Evolutionary conservation across 2,329 filamentous ascomycete species (phyloP).

Genomic region (Exophiala phaeomuriformis): DNA sequence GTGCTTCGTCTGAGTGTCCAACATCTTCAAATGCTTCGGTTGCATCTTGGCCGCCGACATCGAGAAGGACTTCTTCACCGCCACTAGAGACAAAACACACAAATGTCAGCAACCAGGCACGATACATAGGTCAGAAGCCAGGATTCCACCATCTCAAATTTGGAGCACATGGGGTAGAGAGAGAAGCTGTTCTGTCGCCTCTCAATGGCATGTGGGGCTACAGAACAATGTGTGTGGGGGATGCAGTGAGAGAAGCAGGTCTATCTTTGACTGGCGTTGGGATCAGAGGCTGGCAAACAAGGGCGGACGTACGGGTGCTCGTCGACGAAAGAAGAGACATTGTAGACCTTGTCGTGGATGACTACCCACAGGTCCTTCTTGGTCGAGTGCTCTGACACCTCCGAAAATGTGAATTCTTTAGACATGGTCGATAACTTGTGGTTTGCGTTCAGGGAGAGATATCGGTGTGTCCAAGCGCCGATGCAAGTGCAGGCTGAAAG

Average conservation of each 20-base stretch:
- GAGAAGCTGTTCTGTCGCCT: background rate
- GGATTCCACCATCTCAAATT: background rate
- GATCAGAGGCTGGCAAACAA: background rate
- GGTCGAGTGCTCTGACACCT: conserved; percentile 76
- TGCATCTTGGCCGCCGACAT: conserved; percentile 90
- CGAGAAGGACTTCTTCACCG: conserved; percentile 95
- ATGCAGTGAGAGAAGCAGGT: background rate
- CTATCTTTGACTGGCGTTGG: background rate
- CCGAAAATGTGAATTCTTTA: conserved; percentile 63
- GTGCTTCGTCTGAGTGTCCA: conserved; percentile 96
- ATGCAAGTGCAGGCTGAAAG: background rate
- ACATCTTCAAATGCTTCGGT: conserved; percentile 99
- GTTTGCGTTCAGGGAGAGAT: background rate
- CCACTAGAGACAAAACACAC: conserved; percentile 51
- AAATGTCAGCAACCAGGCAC: background rate
- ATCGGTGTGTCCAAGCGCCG: too few relatives aligned
- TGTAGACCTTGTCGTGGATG: conserved; percentile 95
- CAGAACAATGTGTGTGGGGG: conserved; percentile 4
- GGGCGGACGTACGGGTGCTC: conserved; percentile 72
- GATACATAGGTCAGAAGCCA: background rate
- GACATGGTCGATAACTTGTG: conserved; percentile 39
- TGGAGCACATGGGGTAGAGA: background rate
- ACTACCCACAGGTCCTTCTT: conserved; percentile 91
- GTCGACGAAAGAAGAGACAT: conserved; percentile 80
- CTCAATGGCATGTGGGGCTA: conserved; percentile 16